Percentiles rank a stretch among this genome's conserved stretches.
Evolutionary conservation across 345 rosid genomes (phyloP).

Genomic region (Acer saccharum): DNA sequence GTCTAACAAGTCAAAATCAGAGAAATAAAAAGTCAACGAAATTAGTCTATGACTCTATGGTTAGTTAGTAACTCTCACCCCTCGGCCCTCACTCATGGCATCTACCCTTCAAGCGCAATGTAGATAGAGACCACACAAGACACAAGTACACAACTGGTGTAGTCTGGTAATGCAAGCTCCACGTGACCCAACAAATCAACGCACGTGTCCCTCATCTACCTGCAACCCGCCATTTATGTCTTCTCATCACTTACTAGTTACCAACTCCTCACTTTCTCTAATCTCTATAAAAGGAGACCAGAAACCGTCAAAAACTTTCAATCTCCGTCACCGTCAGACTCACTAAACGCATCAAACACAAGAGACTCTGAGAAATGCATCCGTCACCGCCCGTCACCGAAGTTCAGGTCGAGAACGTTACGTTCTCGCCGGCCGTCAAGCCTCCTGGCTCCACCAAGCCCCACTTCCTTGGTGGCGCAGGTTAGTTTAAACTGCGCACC

Average conservation of each 20-base stretch:
- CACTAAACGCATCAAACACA: background rate
- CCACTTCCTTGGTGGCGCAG: constrained; percentile 88
- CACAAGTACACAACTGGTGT: no score
- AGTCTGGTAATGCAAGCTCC: background rate
- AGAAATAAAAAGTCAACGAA: background rate
- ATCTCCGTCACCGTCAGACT: background rate
- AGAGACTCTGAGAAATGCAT: background rate
- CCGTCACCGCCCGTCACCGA: constrained; percentile 35
- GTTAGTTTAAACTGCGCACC: constrained; percentile 26
- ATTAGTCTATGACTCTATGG: background rate
- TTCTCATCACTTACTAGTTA: background rate
- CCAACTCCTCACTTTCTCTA: constrained; percentile 3
- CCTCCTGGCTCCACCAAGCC: constrained; percentile 67
- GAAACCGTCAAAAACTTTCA: background rate
- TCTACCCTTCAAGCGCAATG: background rate
- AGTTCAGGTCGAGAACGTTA: constrained; percentile 49
- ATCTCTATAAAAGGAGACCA: constrained; percentile 16
- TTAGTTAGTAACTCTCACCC: background rate
- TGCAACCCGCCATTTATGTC: background rate
- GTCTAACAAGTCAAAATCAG: no score
- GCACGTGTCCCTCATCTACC: constrained; percentile 5
- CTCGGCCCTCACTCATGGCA: background rate
- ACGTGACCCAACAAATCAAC: background rate
- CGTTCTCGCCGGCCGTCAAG: constrained; percentile 55
- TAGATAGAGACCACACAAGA: no score